Conservation (phyloP, 2,329 filamentous ascomycete genomes). For the Colletotrichum musicola region DNA sequence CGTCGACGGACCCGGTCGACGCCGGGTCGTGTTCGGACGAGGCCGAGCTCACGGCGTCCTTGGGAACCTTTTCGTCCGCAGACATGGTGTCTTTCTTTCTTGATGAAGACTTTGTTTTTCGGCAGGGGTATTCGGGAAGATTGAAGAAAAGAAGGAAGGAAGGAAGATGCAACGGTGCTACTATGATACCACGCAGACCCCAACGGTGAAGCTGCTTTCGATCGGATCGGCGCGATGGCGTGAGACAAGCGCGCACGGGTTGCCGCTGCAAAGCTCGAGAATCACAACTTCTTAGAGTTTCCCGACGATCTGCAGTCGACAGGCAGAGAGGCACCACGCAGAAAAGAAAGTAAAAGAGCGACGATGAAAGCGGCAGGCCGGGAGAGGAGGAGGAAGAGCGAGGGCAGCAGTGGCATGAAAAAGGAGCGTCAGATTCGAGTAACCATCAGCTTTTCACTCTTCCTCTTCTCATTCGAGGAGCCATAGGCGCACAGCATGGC, state of each 20-base stretch:
- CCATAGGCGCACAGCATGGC: too few species aligned
- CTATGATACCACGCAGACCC: not conserved
- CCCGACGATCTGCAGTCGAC: conserved; percentile 3
- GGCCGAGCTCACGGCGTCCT: conserved; percentile 38
- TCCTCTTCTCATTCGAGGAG: not conserved
- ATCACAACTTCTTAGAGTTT: not conserved
- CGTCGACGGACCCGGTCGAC: conserved; percentile 51
- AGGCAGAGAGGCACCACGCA: conserved; percentile 6
- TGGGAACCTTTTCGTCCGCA: conserved; percentile 42
- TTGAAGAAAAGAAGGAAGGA: not conserved
- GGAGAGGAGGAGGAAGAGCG: not conserved
- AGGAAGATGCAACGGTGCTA: not conserved
- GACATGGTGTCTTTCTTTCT: conserved; percentile 42
- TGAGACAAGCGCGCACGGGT: conserved; percentile 18
- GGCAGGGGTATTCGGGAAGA: not conserved
- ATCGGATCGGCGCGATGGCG: not conserved
- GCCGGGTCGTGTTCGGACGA: conserved; percentile 28
- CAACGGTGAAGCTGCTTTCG: not conserved
- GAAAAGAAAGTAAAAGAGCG: conserved; percentile 10
- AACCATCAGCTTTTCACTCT: not conserved
- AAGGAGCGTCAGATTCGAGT: not conserved
- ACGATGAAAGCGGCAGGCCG: not conserved
- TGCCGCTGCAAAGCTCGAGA: conserved; percentile 16
- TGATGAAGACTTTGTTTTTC: not conserved
- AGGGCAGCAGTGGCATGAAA: conserved; percentile 17